Evolutionary conservation across 441 rosid genomes (phyloP), one percentile per base, ranked within the genome.

Genomic region (Corymbia citriodora): DNA sequence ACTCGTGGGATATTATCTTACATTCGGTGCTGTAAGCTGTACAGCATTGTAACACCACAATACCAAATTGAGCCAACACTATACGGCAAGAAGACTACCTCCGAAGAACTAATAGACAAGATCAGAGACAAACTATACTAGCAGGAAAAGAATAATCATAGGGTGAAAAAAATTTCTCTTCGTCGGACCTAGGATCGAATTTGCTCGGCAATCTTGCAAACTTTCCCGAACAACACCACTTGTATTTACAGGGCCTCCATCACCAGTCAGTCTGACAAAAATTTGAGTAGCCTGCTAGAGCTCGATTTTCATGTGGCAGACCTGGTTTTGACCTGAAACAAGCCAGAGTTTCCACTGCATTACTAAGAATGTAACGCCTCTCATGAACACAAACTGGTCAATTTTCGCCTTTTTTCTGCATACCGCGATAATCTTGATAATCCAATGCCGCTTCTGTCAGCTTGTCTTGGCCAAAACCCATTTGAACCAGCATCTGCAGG

Each of bases 401-500:
- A 16, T 29, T 59, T 61, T 52, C 25, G 4, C 19, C 23, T 25
- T 74, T 49, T 52, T 31, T 45, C 88, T 86, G 52, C 85, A 12
- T 91, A 95, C 98, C 94, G 52, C 90, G 91, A 81, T 93, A 91
- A 72, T 89, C 88, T 25, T 89, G 92, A 33, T 92, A 65, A 33
- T 92, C 92, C 88, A 89, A 49, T 50, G 90, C 88, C 85, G 93
- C 55, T 88, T 92, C 92, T 31, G 27, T 57, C 57, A 85, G 92
- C 12, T 89, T 92, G 88, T 92, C 95, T 88, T 95, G 97, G 33
- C 90, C 93, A 45, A 94, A 96, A 70, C 99, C 99, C 98, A 96
- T 95, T 55, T 95, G 97, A 88, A 97, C 96, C 88, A 98, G 91
- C 91, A 95, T 94, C 87, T 96, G 98, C 88, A 98, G 93, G 90